phyloP scores from a whole-genome alignment of 192 early-diverging fungal genomes.

The Pilaira anomala region DNA sequence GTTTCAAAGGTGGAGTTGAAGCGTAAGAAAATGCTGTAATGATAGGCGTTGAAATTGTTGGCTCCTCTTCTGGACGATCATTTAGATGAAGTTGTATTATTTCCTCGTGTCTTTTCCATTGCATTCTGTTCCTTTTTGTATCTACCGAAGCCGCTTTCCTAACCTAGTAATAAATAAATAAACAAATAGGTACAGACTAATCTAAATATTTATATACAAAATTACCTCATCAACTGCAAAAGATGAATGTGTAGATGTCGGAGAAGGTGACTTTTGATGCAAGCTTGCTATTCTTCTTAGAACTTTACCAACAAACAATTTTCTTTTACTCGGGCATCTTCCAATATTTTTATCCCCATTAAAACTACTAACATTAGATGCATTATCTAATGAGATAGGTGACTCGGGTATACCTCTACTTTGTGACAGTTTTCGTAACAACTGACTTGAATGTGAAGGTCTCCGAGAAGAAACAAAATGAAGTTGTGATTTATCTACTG shows the following conservation, averaged over 20 bases:
- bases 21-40: constrained; percentile 6
- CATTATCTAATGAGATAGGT: background rate
- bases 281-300: constrained; percentile 7
- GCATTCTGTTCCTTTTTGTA: background rate
- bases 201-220: too few species aligned
- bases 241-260: too few species aligned
- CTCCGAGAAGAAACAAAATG: background rate
- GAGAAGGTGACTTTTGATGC: background rate
- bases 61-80: background rate
- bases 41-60: background rate
- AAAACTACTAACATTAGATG: background rate
- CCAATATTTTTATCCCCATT: too few species aligned
- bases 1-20: background rate
- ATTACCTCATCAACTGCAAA: too few species aligned
- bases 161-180: background rate
- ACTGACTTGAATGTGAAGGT: background rate
- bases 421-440: constrained; percentile 8
- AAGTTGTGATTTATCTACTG: background rate
- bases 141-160: background rate
- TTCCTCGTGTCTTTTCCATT: constrained; percentile 6
- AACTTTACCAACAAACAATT: constrained; percentile 6
- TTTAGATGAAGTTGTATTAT: background rate
- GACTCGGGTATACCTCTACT: constrained; percentile 5
- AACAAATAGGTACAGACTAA: too few species aligned
- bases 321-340: background rate